Conservation (phyloP, 2,329 filamentous ascomycete species). For the Neurospora sp. region DNA sequence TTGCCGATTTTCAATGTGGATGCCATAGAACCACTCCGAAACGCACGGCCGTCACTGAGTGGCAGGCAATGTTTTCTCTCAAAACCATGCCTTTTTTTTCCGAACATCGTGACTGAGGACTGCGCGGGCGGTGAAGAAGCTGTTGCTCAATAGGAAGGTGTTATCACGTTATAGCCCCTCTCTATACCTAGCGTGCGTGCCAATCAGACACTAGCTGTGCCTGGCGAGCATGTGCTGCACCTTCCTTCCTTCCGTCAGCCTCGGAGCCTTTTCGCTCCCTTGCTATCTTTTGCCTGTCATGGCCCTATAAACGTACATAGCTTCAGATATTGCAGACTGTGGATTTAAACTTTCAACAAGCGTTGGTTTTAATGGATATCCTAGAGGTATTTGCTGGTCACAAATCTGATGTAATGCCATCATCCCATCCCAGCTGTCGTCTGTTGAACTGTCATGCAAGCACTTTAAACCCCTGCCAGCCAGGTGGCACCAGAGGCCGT, state of each 20-base stretch:
- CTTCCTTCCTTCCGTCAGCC: neutral
- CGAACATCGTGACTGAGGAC: neutral
- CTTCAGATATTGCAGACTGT: neutral
- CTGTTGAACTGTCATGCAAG: neutral
- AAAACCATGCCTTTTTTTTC: neutral
- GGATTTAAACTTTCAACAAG: neutral
- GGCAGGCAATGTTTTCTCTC: neutral
- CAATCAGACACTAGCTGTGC: neutral
- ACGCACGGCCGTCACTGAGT: neutral
- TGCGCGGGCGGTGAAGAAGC: neutral
- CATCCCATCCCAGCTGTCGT: neutral
- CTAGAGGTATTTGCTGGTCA: neutral
- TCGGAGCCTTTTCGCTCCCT: neutral
- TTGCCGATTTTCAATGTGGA: neutral
- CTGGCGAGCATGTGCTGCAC: neutral
- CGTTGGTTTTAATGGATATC: neutral
- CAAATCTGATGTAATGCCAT: neutral
- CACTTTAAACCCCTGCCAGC: neutral
- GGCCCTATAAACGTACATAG: neutral
- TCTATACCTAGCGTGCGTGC: neutral
- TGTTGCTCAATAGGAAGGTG: neutral
- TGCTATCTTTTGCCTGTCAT: neutral
- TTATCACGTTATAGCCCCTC: neutral
- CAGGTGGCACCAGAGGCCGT: neutral
- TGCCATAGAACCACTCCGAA: neutral